Conservation (phyloP, 306 rosid species). For the Alnus glutinosa region DNA sequence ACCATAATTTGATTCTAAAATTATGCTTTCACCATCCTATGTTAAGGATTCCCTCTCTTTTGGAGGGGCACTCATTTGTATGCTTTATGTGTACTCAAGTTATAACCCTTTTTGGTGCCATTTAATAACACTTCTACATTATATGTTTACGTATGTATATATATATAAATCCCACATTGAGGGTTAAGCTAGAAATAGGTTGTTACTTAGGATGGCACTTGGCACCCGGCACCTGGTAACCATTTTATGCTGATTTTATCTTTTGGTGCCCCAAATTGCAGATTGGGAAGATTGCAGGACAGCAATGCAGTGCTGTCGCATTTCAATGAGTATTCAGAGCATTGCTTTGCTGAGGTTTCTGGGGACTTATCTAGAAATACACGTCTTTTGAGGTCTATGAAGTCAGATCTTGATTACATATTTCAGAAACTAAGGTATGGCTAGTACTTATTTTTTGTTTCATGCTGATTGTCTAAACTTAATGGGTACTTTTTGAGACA, state of each 20-base stretch:
- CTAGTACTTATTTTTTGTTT: background rate
- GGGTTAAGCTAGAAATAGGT: background rate
- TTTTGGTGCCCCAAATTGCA: conserved; percentile 25
- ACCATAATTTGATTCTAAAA: background rate
- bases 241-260: conserved; percentile 2
- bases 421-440: conserved; percentile 83
- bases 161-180: background rate
- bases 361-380: conserved; percentile 70
- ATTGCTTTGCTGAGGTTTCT: conserved; percentile 69
- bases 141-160: background rate
- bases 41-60: background rate
- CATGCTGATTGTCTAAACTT: background rate
- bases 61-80: background rate
- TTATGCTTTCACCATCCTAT: background rate
- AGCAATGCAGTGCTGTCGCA: conserved; percentile 88
- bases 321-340: conserved; percentile 81
- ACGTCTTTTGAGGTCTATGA: conserved; percentile 65
- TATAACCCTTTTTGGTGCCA: background rate
- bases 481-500: background rate
- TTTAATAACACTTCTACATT: background rate
- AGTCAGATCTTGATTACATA: conserved; percentile 85
- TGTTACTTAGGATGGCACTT: background rate
- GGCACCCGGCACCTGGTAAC: background rate
- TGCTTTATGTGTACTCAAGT: background rate
- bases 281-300: conserved; percentile 96